Conservation (phyloP, 2,329 filamentous ascomycete species). For the Exophiala calicioides region DNA sequence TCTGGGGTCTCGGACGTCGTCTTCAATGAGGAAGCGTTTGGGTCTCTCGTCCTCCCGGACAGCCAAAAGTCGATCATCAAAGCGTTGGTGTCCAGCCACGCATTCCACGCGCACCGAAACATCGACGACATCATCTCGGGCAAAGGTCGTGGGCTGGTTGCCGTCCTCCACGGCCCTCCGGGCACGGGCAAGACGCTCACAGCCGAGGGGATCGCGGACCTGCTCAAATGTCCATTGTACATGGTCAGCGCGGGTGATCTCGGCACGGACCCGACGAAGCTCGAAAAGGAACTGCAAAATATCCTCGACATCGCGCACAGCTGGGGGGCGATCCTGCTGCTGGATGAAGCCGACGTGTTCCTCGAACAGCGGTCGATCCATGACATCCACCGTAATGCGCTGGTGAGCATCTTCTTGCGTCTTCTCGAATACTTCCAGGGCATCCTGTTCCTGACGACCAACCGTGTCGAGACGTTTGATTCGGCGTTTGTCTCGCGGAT, state of each 20-base stretch:
- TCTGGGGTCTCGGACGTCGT: constrained; percentile 76
- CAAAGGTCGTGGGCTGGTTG: constrained; percentile 82
- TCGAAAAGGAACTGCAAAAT: constrained; percentile 77
- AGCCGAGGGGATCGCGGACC: constrained; percentile 80
- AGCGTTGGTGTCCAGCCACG: constrained; percentile 80
- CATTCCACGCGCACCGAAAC: constrained; percentile 75
- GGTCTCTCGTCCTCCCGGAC: constrained; percentile 71
- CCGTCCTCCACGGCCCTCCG: constrained; percentile 79
- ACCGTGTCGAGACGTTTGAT: constrained; percentile 82
- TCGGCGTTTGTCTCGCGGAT: constrained; percentile 80
- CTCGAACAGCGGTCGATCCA: constrained; percentile 79
- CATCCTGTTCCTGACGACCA: constrained; percentile 86
- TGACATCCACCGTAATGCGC: constrained; percentile 80
- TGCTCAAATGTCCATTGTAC: constrained; percentile 78
- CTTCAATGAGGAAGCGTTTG: constrained; percentile 82
- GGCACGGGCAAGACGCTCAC: constrained; percentile 89
- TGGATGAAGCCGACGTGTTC: constrained; percentile 85
- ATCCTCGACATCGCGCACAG: constrained; percentile 83
- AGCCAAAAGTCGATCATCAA: constrained; percentile 70
- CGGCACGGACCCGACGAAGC: constrained; percentile 70
- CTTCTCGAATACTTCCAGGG: constrained; percentile 90
- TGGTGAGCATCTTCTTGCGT: constrained; percentile 84
- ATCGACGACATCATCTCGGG: constrained; percentile 82
- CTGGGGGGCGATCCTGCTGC: constrained; percentile 81
- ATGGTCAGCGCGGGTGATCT: constrained; percentile 81